phyloP scores from a whole-genome alignment of 768 basidiomycete genomes.

The Hericium coralloides region DNA sequence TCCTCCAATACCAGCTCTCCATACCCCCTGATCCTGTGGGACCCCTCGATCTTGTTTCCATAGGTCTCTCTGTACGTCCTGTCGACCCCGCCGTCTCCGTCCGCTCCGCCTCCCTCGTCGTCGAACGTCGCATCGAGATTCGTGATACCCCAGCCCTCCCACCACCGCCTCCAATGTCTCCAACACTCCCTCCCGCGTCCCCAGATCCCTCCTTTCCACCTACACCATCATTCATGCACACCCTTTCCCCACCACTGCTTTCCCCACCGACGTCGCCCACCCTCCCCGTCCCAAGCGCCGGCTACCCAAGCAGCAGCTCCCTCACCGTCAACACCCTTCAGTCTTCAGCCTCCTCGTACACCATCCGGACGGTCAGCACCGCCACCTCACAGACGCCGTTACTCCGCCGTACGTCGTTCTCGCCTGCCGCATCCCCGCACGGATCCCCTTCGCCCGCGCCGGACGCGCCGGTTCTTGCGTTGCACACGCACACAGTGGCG shows the following conservation, averaged over 20 bases:
- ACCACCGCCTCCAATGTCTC: constrained; percentile 9
- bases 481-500: constrained; percentile 42
- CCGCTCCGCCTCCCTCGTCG: constrained; percentile 51
- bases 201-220: background rate
- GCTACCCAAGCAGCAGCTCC: background rate
- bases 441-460: constrained; percentile 7
- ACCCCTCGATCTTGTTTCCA: constrained; percentile 63
- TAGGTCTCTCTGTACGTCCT: constrained; percentile 55
- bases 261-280: background rate
- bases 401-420: background rate
- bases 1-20: constrained; percentile 51
- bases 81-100: constrained; percentile 47
- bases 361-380: background rate
- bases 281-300: background rate
- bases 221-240: background rate
- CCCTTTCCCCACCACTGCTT: background rate
- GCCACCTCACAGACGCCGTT: background rate
- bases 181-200: background rate
- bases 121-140: constrained; percentile 67
- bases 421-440: constrained; percentile 11
- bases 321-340: background rate
- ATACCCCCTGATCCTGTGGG: constrained; percentile 53
- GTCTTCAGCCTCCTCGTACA: background rate
- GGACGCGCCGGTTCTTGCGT: constrained; percentile 22
- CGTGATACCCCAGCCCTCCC: constrained; percentile 27